Conservation (phyloP, 176 grass and related monocot species). For the Rhynchospora pubera region DNA sequence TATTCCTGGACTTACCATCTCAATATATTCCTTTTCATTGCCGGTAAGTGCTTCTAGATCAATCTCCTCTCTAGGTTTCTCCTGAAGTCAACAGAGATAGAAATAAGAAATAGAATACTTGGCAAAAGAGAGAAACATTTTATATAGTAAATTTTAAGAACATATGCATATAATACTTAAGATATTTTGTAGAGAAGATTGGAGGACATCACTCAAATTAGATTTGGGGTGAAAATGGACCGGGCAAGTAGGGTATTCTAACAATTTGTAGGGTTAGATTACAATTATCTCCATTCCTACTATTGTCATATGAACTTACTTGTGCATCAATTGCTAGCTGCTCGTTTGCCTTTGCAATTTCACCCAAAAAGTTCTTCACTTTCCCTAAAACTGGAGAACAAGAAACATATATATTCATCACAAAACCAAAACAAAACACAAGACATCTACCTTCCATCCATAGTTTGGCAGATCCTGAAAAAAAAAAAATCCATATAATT, state of each 20-base stretch:
- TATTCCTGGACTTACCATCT: constrained; percentile 58
- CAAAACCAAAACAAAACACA: neutral
- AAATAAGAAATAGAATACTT: neutral
- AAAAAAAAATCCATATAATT: constrained; percentile 4
- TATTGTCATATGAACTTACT: constrained; percentile 28
- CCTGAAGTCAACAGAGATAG: constrained; percentile 31
- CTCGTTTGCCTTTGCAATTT: constrained; percentile 76
- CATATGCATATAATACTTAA: neutral
- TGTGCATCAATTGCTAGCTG: constrained; percentile 52
- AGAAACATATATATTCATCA: constrained; percentile 15
- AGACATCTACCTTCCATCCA: neutral
- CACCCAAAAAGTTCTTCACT: constrained; percentile 70
- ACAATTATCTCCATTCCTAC: neutral
- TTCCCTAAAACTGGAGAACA: constrained; percentile 56
- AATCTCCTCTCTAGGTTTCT: constrained; percentile 56
- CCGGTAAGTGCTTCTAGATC: constrained; percentile 67
- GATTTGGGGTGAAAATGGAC: neutral
- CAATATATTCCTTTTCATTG: constrained; percentile 75
- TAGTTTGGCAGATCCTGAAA: neutral
- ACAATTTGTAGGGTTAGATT: neutral
- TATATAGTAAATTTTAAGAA: neutral
- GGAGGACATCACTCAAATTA: neutral
- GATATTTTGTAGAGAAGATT: neutral
- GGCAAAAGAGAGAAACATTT: neutral
- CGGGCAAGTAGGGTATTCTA: neutral